Conservation (phyloP, 1,139 yeast species). For the Pichia sp. region DNA sequence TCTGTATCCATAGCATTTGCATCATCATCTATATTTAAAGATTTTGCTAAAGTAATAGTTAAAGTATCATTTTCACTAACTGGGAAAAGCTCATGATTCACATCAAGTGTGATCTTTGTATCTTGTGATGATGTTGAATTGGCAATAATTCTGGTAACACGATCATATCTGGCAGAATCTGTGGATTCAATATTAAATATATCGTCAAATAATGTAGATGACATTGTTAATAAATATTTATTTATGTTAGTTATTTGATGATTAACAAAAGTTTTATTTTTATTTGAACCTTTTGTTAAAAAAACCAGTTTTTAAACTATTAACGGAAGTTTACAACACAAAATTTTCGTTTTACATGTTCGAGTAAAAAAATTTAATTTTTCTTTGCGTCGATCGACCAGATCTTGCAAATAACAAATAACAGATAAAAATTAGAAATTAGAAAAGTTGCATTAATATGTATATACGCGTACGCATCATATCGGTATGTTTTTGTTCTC, state of each 20-base stretch:
- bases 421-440: no score
- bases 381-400: no score
- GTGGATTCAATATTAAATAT: constrained; percentile 81
- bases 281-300: no score
- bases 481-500: no score
- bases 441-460: no score
- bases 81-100: constrained; percentile 90
- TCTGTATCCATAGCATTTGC: constrained; percentile 25
- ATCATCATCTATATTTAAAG: constrained; percentile 56
- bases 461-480: no score
- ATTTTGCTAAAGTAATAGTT: constrained; percentile 82
- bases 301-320: no score
- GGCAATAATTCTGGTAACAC: constrained; percentile 85
- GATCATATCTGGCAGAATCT: constrained; percentile 88
- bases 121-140: constrained; percentile 80
- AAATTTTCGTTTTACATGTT: no score
- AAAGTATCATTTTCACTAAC: constrained; percentile 71
- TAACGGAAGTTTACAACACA: no score
- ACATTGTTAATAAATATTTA: constrained; percentile 38
- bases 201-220: constrained; percentile 87
- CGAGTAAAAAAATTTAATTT: no score
- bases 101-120: constrained; percentile 79
- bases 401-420: no score
- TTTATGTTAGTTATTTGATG: no score
- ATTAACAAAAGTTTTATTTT: background rate